These are phyloP conservation scores for Leptographium lundbergii DNA, from an alignment of 2,329 filamentous ascomycete genomes.

Conservation along the genomic window DNA sequence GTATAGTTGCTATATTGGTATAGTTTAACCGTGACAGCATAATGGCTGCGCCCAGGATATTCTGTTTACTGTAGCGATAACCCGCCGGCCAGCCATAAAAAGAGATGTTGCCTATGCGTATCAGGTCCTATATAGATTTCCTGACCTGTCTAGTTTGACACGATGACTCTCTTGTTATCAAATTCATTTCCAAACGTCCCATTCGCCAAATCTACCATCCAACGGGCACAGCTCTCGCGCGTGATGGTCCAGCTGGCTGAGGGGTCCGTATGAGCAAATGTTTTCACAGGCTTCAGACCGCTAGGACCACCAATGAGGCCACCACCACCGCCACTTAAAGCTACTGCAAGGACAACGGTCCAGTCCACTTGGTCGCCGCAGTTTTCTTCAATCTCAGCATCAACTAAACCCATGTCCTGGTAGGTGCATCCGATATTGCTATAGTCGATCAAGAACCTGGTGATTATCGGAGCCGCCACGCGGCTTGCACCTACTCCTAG, in stretches of 20 bases:
- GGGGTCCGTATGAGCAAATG: background rate
- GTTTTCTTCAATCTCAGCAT: background rate
- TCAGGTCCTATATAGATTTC: background rate
- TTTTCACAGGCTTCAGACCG: background rate
- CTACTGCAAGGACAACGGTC: background rate
- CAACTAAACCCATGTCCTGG: background rate
- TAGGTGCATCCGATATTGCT: conserved; percentile 1
- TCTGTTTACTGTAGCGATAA: too few species aligned
- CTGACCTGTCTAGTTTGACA: background rate
- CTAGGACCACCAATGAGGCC: background rate
- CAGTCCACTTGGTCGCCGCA: conserved; percentile 1
- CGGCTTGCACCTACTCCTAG: background rate
- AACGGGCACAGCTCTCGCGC: background rate
- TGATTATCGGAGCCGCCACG: background rate
- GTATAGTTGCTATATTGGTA: too few species aligned
- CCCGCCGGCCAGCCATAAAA: too few species aligned
- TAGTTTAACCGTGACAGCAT: too few species aligned
- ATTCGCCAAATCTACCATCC: background rate
- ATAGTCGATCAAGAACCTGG: conserved; percentile 1
- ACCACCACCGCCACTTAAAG: background rate
- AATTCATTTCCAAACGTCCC: background rate
- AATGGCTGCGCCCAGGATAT: too few species aligned
- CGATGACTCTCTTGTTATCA: background rate
- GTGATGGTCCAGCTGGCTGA: background rate
- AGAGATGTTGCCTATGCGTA: background rate